Evolutionary conservation across 2,329 filamentous ascomycete species (phyloP).

Genomic region (Aspergillus calidoustus): DNA sequence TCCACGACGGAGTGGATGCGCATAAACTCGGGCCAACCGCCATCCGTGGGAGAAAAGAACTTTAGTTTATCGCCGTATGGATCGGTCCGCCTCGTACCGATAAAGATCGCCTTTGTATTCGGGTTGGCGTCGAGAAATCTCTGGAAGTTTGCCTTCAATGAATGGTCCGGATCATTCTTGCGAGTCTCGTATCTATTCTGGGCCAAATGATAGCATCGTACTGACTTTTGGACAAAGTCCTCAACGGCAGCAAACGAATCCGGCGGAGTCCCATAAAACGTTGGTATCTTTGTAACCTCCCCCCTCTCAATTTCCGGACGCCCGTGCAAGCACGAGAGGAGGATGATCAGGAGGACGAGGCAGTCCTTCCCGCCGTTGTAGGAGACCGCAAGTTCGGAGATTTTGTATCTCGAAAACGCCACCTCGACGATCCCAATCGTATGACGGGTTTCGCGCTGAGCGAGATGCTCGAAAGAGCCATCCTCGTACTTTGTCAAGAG

Average conservation of each 20-base stretch:
- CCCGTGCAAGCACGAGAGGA: slow-evolving; percentile 67
- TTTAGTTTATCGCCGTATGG: slow-evolving; percentile 80
- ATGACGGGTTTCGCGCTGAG: slow-evolving; percentile 75
- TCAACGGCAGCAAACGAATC: slow-evolving; percentile 88
- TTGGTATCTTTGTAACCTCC: slow-evolving; percentile 61
- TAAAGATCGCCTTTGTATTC: slow-evolving; percentile 76
- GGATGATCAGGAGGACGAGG: slow-evolving; percentile 85
- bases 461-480: slow-evolving; percentile 59
- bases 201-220: slow-evolving; percentile 72
- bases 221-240: slow-evolving; percentile 74
- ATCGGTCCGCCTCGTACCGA: slow-evolving; percentile 88
- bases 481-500: slow-evolving; percentile 63
- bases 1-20: slow-evolving; percentile 94
- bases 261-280: slow-evolving; percentile 85
- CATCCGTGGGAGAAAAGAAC: slow-evolving; percentile 85
- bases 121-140: slow-evolving; percentile 65
- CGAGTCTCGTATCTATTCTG: slow-evolving; percentile 69
- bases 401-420: slow-evolving; percentile 75
- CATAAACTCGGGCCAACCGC: slow-evolving; percentile 90
- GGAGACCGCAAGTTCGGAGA: slow-evolving; percentile 80
- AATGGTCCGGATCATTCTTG: not conserved
- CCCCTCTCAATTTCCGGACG: slow-evolving; percentile 45
- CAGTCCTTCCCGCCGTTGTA: slow-evolving; percentile 99
- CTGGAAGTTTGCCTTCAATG: slow-evolving; percentile 75
- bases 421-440: slow-evolving; percentile 75